phyloP scores from a whole-genome alignment of 176 grass and related monocot species.

The Stipa capillata region DNA sequence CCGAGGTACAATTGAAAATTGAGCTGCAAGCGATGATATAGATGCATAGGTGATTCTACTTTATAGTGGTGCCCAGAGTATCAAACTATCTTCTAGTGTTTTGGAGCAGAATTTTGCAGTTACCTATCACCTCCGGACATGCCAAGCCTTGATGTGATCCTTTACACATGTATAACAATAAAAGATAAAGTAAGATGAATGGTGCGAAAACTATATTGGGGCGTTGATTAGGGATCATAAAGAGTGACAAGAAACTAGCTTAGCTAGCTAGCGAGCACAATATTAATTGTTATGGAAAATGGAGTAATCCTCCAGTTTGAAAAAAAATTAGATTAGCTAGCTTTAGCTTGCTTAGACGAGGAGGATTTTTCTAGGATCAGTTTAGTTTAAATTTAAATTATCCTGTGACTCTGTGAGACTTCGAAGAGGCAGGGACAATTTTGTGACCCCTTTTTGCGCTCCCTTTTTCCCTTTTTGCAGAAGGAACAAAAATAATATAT shows the following conservation, averaged over 20 bases:
- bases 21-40: conserved; percentile 23
- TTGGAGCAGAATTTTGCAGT: conserved; percentile 29
- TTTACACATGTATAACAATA: conserved; percentile 13
- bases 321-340: not conserved
- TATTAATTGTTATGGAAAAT: not conserved
- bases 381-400: not conserved
- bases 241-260: conserved; percentile 4
- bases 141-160: conserved; percentile 26
- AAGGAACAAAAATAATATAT: conserved; percentile 5
- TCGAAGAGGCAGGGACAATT: not conserved
- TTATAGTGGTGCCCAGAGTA: conserved; percentile 24
- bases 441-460: not conserved
- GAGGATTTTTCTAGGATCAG: not conserved
- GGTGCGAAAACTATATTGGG: not conserved
- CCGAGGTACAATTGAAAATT: conserved; percentile 11
- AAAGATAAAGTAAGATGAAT: conserved; percentile 14
- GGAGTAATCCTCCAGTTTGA: not conserved
- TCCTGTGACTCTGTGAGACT: not conserved
- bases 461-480: not conserved
- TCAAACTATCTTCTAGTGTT: conserved; percentile 13
- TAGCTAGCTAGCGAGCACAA: not conserved
- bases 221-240: conserved; percentile 8
- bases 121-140: conserved; percentile 29
- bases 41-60: conserved; percentile 25
- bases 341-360: not conserved